These are phyloP conservation scores for Fusarium sp. DNA, from an alignment of 2,329 filamentous ascomycete genomes.

Conservation along the genomic window DNA sequence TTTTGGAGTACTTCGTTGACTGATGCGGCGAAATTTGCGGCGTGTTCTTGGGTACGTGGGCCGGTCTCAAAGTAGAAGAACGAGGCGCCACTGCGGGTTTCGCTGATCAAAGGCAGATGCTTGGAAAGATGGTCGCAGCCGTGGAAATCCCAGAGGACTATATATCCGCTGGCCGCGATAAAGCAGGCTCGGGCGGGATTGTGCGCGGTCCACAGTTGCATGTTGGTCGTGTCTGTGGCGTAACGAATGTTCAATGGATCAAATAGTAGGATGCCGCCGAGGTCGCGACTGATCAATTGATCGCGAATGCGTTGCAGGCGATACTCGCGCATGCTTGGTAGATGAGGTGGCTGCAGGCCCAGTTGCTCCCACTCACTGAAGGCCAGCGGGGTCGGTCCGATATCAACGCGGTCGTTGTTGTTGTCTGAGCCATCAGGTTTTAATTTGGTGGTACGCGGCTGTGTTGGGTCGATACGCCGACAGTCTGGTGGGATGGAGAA, in stretches of 20 bases:
- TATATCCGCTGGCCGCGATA: background rate
- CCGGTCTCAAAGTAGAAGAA: constrained; percentile 12
- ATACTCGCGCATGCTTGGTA: background rate
- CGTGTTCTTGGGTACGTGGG: background rate
- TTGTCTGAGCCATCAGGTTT: constrained; percentile 6
- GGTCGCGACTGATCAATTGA: background rate
- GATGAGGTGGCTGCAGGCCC: constrained; percentile 3
- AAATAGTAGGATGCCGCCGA: background rate
- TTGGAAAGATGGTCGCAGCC: background rate
- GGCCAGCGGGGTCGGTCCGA: constrained; percentile 5
- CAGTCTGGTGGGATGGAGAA: background rate
- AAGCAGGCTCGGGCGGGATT: constrained; percentile 3
- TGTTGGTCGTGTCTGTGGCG: constrained; percentile 3
- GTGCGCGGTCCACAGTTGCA: background rate
- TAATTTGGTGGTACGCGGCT: background rate
- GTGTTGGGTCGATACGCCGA: background rate
- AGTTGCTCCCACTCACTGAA: constrained; percentile 3
- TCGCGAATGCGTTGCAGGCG: background rate
- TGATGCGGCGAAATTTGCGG: background rate
- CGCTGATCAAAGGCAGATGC: background rate
- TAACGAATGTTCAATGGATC: constrained; percentile 9
- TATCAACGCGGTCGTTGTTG: constrained; percentile 3
- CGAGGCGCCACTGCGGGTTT: background rate
- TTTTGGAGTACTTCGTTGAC: background rate
- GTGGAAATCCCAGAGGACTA: constrained; percentile 1